Conservation (phyloP, 1,139 yeast genomes). For the Wickerhamiella pararugosa region DNA sequence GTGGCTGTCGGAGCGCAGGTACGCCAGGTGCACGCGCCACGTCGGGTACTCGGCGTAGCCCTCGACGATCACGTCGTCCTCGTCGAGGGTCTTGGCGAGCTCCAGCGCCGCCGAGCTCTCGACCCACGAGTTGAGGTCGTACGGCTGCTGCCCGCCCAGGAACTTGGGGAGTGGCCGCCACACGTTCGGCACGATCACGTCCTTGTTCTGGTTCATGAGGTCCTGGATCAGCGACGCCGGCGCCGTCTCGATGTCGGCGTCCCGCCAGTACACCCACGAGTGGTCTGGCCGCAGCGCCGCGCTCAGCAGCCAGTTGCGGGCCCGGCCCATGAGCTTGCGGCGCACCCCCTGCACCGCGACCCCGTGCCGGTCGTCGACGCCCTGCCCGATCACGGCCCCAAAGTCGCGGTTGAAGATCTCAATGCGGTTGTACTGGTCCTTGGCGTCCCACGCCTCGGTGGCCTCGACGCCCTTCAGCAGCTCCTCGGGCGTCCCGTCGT, state of each 20-base stretch:
- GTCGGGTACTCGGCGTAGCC: conserved; percentile 88
- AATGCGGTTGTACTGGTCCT: conserved; percentile 42
- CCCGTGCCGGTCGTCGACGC: conserved; percentile 69
- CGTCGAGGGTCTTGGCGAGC: conserved; percentile 61
- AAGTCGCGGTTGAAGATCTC: conserved; percentile 50
- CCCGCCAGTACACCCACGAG: conserved; percentile 72
- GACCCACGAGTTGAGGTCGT: conserved; percentile 83
- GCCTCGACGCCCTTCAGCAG: conserved; percentile 31
- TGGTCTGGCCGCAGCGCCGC: conserved; percentile 54
- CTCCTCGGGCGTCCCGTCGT: conserved; percentile 47
- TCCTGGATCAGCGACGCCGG: conserved; percentile 50
- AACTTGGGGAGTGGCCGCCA: conserved; percentile 89
- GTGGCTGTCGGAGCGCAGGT: conserved; percentile 72
- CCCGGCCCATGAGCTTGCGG: conserved; percentile 57
- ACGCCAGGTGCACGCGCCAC: conserved; percentile 85
- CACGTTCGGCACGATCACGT: conserved; percentile 70
- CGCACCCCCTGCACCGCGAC: conserved; percentile 64
- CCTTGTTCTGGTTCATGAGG: conserved; percentile 48
- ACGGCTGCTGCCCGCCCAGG: conserved; percentile 81
- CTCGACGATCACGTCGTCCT: conserved; percentile 82
- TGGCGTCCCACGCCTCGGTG: conserved; percentile 38
- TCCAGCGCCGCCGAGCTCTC: conserved; percentile 74
- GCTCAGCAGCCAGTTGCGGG: conserved; percentile 53
- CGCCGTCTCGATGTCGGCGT: conserved; percentile 51
- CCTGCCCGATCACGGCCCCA: conserved; percentile 61